These are phyloP conservation scores for Exophiala oligosperma DNA, from an alignment of 2,329 filamentous ascomycete genomes.

Conservation along the genomic window DNA sequence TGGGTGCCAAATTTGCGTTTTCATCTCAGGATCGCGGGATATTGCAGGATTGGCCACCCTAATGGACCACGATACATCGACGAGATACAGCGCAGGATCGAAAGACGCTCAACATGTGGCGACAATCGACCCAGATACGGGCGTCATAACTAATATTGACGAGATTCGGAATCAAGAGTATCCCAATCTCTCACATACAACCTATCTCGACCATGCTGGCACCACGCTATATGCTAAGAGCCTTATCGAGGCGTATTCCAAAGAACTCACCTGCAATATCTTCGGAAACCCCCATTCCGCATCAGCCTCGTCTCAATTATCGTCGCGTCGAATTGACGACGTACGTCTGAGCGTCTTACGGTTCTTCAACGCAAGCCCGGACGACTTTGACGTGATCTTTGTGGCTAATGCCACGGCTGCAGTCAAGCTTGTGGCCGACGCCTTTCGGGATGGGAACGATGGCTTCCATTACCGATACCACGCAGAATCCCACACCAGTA, in stretches of 20 bases:
- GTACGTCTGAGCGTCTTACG: conserved; percentile 67
- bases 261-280: conserved; percentile 74
- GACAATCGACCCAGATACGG: conserved; percentile 22
- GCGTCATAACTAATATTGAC: conserved; percentile 49
- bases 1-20: conserved; percentile 9
- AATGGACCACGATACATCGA: conserved; percentile 1
- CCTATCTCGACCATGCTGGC: conserved; percentile 94
- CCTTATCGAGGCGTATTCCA: conserved; percentile 74
- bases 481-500: conserved; percentile 78
- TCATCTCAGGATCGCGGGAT: conserved; percentile 7
- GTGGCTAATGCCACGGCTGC: conserved; percentile 90
- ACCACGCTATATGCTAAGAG: conserved; percentile 81
- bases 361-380: conserved; percentile 79
- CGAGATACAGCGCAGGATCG: not conserved
- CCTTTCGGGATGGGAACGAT: conserved; percentile 64
- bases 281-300: conserved; percentile 92
- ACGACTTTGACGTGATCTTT: conserved; percentile 84
- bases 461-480: conserved; percentile 86
- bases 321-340: conserved; percentile 73
- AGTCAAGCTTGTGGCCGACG: conserved; percentile 82
- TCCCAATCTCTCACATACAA: conserved; percentile 55
- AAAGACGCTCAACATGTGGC: conserved; percentile 4
- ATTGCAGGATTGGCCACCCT: conserved; percentile 21
- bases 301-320: conserved; percentile 75
- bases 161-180: conserved; percentile 49